Evolutionary conservation across 345 rosid genomes (phyloP).

Genomic region (Citrus australasica): DNA sequence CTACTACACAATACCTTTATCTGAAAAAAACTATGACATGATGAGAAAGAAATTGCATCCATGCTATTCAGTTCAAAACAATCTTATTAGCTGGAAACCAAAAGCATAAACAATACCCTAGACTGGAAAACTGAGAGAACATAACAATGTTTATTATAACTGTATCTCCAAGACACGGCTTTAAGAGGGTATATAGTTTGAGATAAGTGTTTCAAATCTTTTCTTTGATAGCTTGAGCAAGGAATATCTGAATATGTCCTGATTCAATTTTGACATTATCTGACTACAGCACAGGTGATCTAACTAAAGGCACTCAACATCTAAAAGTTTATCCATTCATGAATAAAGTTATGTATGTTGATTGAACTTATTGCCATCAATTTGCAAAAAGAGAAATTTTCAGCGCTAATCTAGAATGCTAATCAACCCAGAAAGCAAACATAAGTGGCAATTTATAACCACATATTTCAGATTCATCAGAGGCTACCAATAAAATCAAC

Average conservation of each 20-base stretch:
- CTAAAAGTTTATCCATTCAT: neutral
- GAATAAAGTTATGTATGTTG: neutral
- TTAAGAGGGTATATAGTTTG: neutral
- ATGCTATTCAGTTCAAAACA: neutral
- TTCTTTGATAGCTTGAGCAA: neutral
- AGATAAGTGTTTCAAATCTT: neutral
- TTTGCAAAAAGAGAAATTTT: neutral
- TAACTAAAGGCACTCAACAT: neutral
- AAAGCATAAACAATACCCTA: neutral
- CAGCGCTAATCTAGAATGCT: neutral
- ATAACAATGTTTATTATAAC: neutral
- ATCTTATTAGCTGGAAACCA: neutral
- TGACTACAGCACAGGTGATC: neutral
- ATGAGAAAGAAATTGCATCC: constrained; percentile 1
- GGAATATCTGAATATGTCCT: neutral
- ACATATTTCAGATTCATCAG: neutral
- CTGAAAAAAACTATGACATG: constrained; percentile 1
- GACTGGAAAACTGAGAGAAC: neutral
- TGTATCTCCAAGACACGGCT: neutral
- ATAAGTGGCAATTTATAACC: neutral
- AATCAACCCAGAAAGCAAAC: neutral
- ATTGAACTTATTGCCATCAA: neutral
- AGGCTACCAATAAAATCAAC: constrained; percentile 8
- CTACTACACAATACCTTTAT: neutral
- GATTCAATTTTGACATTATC: neutral